Conservation (phyloP, 495 filamentous ascomycete species). For the Amniculicola lignicola region DNA sequence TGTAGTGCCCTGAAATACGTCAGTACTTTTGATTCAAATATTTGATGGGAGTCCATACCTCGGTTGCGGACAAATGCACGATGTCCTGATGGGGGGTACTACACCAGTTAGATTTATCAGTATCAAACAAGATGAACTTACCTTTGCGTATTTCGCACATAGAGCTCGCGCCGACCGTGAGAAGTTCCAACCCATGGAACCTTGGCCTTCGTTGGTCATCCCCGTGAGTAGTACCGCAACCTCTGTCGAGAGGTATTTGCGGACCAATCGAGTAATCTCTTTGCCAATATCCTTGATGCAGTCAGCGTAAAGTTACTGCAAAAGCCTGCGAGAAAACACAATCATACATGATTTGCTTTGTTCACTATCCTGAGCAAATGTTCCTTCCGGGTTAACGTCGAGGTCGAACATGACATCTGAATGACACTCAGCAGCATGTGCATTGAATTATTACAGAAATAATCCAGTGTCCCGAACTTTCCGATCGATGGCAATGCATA, state of each 20-base stretch:
- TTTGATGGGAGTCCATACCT: no score
- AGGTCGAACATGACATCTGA: background rate
- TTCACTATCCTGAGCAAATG: background rate
- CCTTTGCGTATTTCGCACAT: background rate
- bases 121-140: background rate
- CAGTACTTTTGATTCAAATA: background rate
- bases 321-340: background rate
- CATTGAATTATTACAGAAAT: background rate
- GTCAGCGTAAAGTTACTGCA: background rate
- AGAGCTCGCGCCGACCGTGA: background rate
- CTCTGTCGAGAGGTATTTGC: background rate
- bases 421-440: background rate
- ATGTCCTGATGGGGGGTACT: background rate
- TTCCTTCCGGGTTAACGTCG: constrained; percentile 2
- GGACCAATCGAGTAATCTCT: background rate
- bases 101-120: background rate
- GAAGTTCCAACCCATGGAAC: background rate
- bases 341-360: background rate
- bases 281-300: background rate
- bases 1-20: background rate
- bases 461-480: constrained; percentile 2
- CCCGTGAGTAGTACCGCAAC: background rate
- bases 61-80: background rate
- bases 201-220: background rate
- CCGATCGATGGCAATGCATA: background rate